phyloP scores from a whole-genome alignment of 2,329 filamentous ascomycete species.

The Didymella lethalis region DNA sequence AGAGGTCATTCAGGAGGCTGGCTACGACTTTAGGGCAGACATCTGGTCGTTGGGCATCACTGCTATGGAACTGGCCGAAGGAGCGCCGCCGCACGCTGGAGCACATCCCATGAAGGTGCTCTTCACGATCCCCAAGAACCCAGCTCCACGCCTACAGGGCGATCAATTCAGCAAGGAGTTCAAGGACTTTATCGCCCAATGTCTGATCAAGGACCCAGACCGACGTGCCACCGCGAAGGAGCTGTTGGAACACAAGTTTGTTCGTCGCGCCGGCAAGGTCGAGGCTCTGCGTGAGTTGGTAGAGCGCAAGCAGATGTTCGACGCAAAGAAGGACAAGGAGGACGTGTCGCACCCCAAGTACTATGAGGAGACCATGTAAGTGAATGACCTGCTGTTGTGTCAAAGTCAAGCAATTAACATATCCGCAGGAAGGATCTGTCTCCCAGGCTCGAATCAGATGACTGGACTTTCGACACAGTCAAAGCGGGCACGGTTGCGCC shows the following conservation, averaged over 20 bases:
- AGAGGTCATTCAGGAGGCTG: slow-evolving; percentile 96
- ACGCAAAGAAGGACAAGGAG: slow-evolving; percentile 71
- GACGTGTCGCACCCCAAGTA: slow-evolving; percentile 72
- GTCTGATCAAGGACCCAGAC: slow-evolving; percentile 91
- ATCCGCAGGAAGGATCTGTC: slow-evolving; percentile 15
- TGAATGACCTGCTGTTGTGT: background rate
- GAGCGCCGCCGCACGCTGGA: slow-evolving; percentile 91
- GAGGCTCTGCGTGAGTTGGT: slow-evolving; percentile 89
- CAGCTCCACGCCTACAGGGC: slow-evolving; percentile 83
- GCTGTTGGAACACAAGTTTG: slow-evolving; percentile 85
- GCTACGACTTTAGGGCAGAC: slow-evolving; percentile 96
- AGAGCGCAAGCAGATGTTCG: slow-evolving; percentile 80
- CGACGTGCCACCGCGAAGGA: slow-evolving; percentile 84
- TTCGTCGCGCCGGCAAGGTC: slow-evolving; percentile 84
- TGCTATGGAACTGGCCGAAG: slow-evolving; percentile 87
- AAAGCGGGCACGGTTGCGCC: slow-evolving; percentile 71
- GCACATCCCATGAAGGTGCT: slow-evolving; percentile 98
- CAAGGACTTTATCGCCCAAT: slow-evolving; percentile 91
- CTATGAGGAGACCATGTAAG: slow-evolving; percentile 88
- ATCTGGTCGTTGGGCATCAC: slow-evolving; percentile 98
- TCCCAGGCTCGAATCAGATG: slow-evolving; percentile 66
- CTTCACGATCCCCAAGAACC: slow-evolving; percentile 92
- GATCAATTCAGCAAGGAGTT: slow-evolving; percentile 84
- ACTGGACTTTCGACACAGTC: slow-evolving; percentile 96
- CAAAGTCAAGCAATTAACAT: slow-evolving; percentile 24